These are phyloP conservation scores for Carex myosuroides DNA, from an alignment of 176 grass and related monocot species.

Conservation along the genomic window DNA sequence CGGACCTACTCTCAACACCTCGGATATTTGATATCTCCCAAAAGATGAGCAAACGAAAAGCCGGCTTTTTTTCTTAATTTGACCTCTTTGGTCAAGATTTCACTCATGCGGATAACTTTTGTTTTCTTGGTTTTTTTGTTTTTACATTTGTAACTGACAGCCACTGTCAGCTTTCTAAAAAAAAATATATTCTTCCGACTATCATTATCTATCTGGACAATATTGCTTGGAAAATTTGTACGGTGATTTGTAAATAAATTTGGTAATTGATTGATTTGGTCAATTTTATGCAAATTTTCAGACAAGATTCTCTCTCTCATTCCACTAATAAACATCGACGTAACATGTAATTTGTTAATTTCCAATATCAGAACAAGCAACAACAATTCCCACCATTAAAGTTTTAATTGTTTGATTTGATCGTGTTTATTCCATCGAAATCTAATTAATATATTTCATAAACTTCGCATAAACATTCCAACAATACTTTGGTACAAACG, in stretches of 20 bases:
- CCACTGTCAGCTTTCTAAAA: too few relatives aligned
- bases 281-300: background rate
- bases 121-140: too few relatives aligned
- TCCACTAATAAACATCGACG: background rate
- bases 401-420: background rate
- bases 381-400: background rate
- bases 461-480: background rate
- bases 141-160: too few relatives aligned
- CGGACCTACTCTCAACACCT: too few relatives aligned
- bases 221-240: background rate
- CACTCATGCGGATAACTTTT: too few relatives aligned
- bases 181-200: too few relatives aligned
- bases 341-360: background rate
- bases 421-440: background rate
- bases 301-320: background rate
- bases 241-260: background rate
- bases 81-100: too few relatives aligned
- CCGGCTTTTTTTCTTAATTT: too few relatives aligned
- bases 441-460: background rate
- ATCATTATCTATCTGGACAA: background rate
- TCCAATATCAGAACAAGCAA: background rate
- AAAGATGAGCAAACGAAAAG: too few relatives aligned
- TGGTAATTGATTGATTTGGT: background rate
- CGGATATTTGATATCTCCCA: too few relatives aligned
- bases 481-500: too few relatives aligned